Percentiles rank a stretch among this genome's conserved stretches.
phyloP scores from a whole-genome alignment of 148 eudicot genomes.

The Camellia sinensis region DNA sequence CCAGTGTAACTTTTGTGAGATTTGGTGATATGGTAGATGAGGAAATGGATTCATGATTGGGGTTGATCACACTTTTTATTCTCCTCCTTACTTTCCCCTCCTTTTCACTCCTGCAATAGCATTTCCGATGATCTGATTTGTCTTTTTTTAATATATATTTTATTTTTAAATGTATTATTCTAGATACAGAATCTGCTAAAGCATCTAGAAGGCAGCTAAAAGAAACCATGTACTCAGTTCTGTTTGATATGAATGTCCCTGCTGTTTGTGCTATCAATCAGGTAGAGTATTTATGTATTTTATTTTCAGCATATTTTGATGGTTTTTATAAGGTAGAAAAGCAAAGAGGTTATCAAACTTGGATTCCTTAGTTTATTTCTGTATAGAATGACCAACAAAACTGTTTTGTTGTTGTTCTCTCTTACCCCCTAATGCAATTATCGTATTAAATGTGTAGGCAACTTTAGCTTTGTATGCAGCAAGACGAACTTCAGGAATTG shows the following conservation, averaged over 20 bases:
- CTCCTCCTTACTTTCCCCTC: no score
- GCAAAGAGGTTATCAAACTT: not conserved
- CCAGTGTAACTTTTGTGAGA: not conserved
- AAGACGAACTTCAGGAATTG: slow-evolving; percentile 79
- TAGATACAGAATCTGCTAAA: slow-evolving; percentile 68
- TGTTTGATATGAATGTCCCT: slow-evolving; percentile 86
- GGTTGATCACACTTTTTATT: no score
- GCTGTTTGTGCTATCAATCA: slow-evolving; percentile 87
- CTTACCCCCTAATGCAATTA: slow-evolving; percentile 15
- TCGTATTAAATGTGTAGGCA: slow-evolving; percentile 46
- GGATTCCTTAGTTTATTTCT: not conserved
- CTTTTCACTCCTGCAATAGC: no score
- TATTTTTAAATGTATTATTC: not conserved
- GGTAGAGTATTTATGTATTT: slow-evolving; percentile 30
- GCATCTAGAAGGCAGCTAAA: slow-evolving; percentile 69
- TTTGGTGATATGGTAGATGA: not conserved
- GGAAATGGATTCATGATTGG: not conserved
- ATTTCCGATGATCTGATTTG: not conserved
- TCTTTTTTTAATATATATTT: not conserved
- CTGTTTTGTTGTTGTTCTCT: not conserved
- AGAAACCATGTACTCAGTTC: slow-evolving; percentile 64
- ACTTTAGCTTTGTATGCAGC: slow-evolving; percentile 87
- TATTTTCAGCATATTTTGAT: not conserved
- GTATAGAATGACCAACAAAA: not conserved
- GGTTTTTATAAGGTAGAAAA: not conserved